These are phyloP conservation scores for Alternaria sp. DNA, from an alignment of 2,329 filamentous ascomycete genomes.

Conservation along the genomic window DNA sequence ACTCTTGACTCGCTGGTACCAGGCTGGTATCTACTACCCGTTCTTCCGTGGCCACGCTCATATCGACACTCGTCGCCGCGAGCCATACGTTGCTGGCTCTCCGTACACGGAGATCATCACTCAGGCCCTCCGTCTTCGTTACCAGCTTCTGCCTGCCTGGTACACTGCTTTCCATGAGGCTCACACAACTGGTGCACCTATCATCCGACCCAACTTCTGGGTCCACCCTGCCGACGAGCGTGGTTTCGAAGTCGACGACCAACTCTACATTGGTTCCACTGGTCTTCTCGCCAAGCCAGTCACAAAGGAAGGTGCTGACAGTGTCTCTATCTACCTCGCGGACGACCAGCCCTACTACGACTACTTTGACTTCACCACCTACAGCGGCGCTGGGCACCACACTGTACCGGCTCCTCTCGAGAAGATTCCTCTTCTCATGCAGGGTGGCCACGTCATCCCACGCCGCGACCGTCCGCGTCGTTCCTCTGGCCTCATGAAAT, in stretches of 20 bases:
- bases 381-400: conserved; percentile 75
- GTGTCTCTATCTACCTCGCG: conserved; percentile 82
- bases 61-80: conserved; percentile 91
- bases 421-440: conserved; percentile 88
- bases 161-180: conserved; percentile 97
- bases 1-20: conserved; percentile 92
- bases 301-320: conserved; percentile 74
- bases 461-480: conserved; percentile 87
- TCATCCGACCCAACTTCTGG: conserved; percentile 92
- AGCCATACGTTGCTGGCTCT: conserved; percentile 87
- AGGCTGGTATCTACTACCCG: conserved; percentile 94
- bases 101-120: conserved; percentile 88
- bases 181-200: conserved; percentile 80
- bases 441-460: conserved; percentile 88
- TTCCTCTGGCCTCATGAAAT: conserved; percentile 87
- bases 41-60: conserved; percentile 98
- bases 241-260: conserved; percentile 89
- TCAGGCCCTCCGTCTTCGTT: conserved; percentile 84
- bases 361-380: conserved; percentile 85
- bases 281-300: conserved; percentile 94
- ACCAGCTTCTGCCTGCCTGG: conserved; percentile 89
- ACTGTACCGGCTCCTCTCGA: conserved; percentile 80
- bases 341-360: conserved; percentile 92
- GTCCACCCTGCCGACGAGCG: conserved; percentile 84
- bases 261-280: conserved; percentile 87